Percentiles rank a stretch among this genome's conserved stretches.
These are phyloP conservation scores for Saussurea involucrata DNA, from an alignment of 129 eudicot genomes.

Conservation along the genomic window DNA sequence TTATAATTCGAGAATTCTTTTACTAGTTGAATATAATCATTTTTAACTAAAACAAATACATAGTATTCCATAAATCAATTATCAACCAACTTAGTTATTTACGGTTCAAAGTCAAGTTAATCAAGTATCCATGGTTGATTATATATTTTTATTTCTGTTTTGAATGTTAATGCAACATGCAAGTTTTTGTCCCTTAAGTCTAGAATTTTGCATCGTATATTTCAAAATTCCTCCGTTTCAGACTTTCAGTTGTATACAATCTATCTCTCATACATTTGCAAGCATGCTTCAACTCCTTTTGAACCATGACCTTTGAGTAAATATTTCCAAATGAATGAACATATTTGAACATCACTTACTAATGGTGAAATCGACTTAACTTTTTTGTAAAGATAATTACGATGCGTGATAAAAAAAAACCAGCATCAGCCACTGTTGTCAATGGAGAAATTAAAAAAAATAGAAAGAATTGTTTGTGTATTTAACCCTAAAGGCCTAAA, in stretches of 20 bases:
- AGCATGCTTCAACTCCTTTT: background rate
- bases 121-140: background rate
- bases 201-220: background rate
- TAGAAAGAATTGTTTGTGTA: background rate
- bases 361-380: background rate
- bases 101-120: background rate
- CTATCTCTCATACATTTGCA: background rate
- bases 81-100: background rate
- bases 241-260: background rate
- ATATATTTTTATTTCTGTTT: background rate
- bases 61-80: background rate
- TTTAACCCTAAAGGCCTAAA: background rate
- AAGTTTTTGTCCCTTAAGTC: background rate
- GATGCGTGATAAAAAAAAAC: background rate
- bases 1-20: background rate
- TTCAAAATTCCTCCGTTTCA: background rate
- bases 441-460: background rate
- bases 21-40: background rate
- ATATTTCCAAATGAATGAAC: background rate
- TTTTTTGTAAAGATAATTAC: background rate
- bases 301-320: background rate
- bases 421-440: background rate
- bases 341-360: background rate
- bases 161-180: background rate
- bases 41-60: background rate